phyloP scores from a whole-genome alignment of 768 basidiomycete genomes.

The Kwoniella sp. region DNA sequence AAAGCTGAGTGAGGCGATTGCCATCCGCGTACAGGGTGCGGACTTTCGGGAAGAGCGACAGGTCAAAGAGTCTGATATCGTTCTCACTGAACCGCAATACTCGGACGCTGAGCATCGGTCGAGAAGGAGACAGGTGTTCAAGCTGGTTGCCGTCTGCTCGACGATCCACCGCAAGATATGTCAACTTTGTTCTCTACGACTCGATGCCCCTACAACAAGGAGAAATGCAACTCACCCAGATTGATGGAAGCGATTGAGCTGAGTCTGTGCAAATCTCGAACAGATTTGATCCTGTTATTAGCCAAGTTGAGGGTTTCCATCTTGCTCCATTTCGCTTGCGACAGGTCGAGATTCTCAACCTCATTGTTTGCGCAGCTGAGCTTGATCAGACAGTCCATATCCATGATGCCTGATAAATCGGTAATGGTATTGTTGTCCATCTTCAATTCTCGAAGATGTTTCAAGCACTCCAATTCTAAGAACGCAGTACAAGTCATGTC shows the following conservation, averaged over 20 bases:
- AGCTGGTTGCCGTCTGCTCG: conserved; percentile 72
- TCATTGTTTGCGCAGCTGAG: conserved; percentile 77
- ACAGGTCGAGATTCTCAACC: conserved; percentile 64
- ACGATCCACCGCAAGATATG: neutral
- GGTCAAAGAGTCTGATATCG: conserved; percentile 67
- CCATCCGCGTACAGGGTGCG: conserved; percentile 92
- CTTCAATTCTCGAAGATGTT: conserved; percentile 82
- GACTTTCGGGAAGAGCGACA: conserved; percentile 67
- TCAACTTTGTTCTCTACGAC: conserved; percentile 8
- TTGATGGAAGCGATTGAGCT: conserved; percentile 68
- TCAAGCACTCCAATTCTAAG: conserved; percentile 78
- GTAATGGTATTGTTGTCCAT: conserved; percentile 83
- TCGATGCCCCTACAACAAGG: too few relatives aligned
- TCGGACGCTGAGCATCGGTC: conserved; percentile 69
- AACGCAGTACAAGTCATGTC: conserved; percentile 5
- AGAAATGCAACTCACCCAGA: conserved; percentile 68
- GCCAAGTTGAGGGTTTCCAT: conserved; percentile 83
- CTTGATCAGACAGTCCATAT: conserved; percentile 78
- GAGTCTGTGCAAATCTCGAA: conserved; percentile 64
- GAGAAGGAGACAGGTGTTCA: conserved; percentile 58
- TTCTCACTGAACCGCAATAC: conserved; percentile 85
- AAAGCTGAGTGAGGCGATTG: conserved; percentile 60
- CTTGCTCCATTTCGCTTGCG: conserved; percentile 53
- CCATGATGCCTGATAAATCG: conserved; percentile 73
- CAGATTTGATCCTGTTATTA: conserved; percentile 67